Evolutionary conservation across 805 yeast species (phyloP).

Genomic region (Lipomyces orientalis): DNA sequence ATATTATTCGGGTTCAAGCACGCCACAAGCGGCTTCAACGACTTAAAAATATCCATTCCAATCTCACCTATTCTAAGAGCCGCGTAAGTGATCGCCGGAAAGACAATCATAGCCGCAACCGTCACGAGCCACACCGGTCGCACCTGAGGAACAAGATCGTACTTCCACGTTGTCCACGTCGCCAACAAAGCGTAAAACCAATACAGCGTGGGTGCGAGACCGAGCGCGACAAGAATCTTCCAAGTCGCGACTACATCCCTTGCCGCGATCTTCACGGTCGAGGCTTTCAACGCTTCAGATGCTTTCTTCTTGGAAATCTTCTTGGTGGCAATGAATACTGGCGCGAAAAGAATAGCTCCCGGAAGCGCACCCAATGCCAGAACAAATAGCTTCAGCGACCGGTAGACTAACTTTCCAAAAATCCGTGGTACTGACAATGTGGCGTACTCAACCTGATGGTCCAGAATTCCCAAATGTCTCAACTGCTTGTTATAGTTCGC

Average conservation of each 20-base stretch:
- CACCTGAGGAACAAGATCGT: conserved; percentile 39
- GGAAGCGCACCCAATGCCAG: conserved; percentile 76
- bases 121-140: conserved; percentile 48
- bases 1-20: conserved; percentile 46
- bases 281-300: conserved; percentile 76
- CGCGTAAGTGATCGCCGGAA: conserved; percentile 79
- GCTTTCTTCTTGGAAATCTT: conserved; percentile 75
- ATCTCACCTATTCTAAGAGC: conserved; percentile 91
- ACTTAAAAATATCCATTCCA: conserved; percentile 86
- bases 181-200: conserved; percentile 68
- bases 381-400: conserved; percentile 62
- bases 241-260: conserved; percentile 96
- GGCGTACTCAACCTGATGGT: conserved; percentile 72
- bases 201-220: conserved; percentile 85
- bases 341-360: conserved; percentile 85
- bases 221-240: conserved; percentile 90
- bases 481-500: conserved; percentile 71
- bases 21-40: conserved; percentile 77
- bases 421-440: conserved; percentile 57
- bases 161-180: conserved; percentile 47
- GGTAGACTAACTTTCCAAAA: conserved; percentile 53
- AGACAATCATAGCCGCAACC: conserved; percentile 62
- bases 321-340: conserved; percentile 82
- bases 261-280: conserved; percentile 89
- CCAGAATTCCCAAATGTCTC: conserved; percentile 65